Evolutionary conservation across 306 rosid genomes (phyloP).

Genomic region (Prosopis cineraria): DNA sequence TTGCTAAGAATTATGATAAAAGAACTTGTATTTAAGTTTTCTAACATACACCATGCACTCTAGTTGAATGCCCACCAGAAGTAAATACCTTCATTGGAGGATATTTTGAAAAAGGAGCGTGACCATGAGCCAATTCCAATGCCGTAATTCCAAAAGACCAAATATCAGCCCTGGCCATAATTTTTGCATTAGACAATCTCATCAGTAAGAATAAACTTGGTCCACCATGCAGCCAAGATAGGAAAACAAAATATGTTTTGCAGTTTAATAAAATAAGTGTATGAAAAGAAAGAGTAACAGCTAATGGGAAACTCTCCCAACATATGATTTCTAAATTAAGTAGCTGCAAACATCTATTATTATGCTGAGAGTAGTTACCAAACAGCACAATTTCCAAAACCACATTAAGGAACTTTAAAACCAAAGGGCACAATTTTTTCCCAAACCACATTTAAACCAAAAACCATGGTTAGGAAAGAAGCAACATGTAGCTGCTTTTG

Average conservation of each 20-base stretch:
- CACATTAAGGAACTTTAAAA: too few relatives aligned
- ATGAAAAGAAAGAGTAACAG: constrained; percentile 3
- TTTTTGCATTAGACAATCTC: constrained; percentile 9
- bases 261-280: not conserved
- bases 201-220: constrained; percentile 8
- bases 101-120: constrained; percentile 65
- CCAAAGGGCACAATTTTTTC: too few relatives aligned
- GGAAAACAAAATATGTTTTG: not conserved
- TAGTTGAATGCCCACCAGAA: not conserved
- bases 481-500: too few relatives aligned
- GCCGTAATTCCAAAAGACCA: constrained; percentile 72
- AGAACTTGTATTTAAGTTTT: not conserved
- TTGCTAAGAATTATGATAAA: constrained; percentile 1
- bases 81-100: constrained; percentile 64
- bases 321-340: constrained; percentile 1
- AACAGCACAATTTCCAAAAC: too few relatives aligned
- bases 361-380: too few relatives aligned
- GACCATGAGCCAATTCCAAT: constrained; percentile 68
- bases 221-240: not conserved
- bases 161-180: constrained; percentile 55
- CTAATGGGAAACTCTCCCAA: not conserved
- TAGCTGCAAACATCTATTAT: not conserved
- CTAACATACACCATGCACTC: not conserved
- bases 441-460: too few relatives aligned
- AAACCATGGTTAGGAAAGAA: too few relatives aligned